A percentile compares a stretch with the other conserved stretches of the same genome.
Evolutionary conservation across 1,284 basidiomycete species (phyloP).

Genomic region (Cryptococcus amylolentus): DNA sequence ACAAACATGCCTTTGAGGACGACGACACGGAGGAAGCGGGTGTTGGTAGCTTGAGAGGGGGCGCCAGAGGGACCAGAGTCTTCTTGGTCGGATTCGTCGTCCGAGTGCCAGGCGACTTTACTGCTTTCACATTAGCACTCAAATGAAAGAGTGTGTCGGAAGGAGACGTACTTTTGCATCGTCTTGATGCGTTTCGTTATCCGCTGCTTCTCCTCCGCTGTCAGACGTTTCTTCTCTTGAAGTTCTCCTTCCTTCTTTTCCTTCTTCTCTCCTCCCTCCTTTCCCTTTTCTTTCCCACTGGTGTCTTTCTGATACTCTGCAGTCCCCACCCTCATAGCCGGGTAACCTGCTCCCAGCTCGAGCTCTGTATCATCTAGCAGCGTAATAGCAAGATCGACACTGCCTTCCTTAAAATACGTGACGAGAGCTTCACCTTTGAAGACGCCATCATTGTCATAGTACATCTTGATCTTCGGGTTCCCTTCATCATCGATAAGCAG

Average conservation of each 20-base stretch:
- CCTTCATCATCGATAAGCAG: conserved; percentile 88
- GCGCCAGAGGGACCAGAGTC: conserved; percentile 28
- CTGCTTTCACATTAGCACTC: conserved; percentile 15
- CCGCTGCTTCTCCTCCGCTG: conserved; percentile 74
- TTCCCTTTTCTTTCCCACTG: conserved; percentile 53
- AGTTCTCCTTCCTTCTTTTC: conserved; percentile 52
- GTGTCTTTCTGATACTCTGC: conserved; percentile 68
- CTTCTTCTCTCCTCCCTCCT: conserved; percentile 74
- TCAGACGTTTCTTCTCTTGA: conserved; percentile 60
- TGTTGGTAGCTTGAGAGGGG: conserved; percentile 36
- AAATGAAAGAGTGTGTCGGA: not conserved
- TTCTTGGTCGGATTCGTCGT: conserved; percentile 31
- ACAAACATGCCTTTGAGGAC: conserved; percentile 96
- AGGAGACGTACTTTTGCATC: conserved; percentile 72
- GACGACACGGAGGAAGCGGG: conserved; percentile 71
- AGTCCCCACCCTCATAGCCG: conserved; percentile 72
- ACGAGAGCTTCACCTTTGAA: conserved; percentile 96
- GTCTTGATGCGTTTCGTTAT: conserved; percentile 74
- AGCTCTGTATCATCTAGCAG: conserved; percentile 91
- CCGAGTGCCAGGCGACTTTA: conserved; percentile 48
- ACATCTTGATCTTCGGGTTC: conserved; percentile 87
- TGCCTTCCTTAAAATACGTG: conserved; percentile 96
- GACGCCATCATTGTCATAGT: conserved; percentile 78
- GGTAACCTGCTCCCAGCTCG: conserved; percentile 65
- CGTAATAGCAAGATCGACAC: conserved; percentile 77